Evolutionary conservation across 176 grass and related monocot species (phyloP).

Genomic region (Panicum miliaceum): DNA sequence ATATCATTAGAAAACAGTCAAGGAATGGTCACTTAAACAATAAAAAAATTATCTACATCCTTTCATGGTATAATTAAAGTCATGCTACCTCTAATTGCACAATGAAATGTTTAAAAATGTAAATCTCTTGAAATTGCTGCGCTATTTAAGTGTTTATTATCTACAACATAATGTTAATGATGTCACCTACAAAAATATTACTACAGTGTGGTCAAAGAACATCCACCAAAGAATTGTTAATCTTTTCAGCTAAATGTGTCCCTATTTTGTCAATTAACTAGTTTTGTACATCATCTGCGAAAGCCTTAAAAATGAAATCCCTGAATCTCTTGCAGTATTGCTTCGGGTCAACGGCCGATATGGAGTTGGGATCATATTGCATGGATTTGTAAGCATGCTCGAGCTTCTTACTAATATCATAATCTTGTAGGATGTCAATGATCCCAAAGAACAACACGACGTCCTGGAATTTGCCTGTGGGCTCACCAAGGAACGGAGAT

Average conservation of each 20-base stretch:
- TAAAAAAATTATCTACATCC: constrained; percentile 24
- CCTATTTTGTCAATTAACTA: not conserved
- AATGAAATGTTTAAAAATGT: not conserved
- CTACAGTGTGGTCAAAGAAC: not conserved
- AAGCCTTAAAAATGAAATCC: constrained; percentile 81
- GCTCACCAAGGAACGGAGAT: constrained; percentile 63
- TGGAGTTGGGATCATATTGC: constrained; percentile 79
- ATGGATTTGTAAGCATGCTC: constrained; percentile 91
- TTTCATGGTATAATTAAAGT: constrained; percentile 14
- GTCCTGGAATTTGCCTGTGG: constrained; percentile 70
- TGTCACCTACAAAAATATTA: constrained; percentile 15
- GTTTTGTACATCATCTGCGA: constrained; percentile 55
- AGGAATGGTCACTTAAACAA: not conserved
- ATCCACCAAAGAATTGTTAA: constrained; percentile 4
- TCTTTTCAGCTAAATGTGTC: not conserved
- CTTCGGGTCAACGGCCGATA: constrained; percentile 75
- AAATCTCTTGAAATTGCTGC: not conserved
- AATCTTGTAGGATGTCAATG: constrained; percentile 93
- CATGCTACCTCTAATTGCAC: constrained; percentile 27
- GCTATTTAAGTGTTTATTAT: not conserved
- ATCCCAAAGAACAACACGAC: constrained; percentile 88
- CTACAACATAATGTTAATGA: not conserved
- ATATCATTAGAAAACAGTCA: not conserved
- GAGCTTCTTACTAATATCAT: constrained; percentile 91
- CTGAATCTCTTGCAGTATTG: constrained; percentile 85